These are phyloP conservation scores for Medicago ruthenica DNA, from an alignment of 306 rosid genomes.

Conservation along the genomic window DNA sequence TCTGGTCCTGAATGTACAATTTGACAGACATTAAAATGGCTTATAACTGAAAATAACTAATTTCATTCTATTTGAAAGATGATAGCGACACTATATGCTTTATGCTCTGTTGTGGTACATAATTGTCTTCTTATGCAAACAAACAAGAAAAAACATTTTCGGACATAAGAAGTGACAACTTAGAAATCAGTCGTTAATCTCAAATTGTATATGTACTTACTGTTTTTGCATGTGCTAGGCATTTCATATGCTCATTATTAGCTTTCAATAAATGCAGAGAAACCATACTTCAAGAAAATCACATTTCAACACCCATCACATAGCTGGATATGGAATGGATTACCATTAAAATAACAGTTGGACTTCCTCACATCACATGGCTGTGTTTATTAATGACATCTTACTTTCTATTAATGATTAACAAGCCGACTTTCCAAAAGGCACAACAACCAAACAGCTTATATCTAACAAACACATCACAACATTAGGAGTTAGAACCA, in stretches of 20 bases:
- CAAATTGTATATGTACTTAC: not conserved
- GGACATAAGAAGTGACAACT: not conserved
- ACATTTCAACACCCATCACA: constrained; percentile 21
- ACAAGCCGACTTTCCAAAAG: constrained; percentile 6
- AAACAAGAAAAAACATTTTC: not conserved
- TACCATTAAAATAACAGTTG: not conserved
- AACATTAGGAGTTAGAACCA: not conserved
- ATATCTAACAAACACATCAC: not conserved
- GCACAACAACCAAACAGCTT: not conserved
- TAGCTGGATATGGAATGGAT: constrained; percentile 16
- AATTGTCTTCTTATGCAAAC: not conserved
- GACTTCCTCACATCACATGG: constrained; percentile 33
- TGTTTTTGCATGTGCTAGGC: constrained; percentile 20
- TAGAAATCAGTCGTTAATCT: constrained; percentile 1
- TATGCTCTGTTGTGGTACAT: not conserved
- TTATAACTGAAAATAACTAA: constrained; percentile 2
- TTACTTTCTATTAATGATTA: constrained; percentile 10
- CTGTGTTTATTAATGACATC: constrained; percentile 1
- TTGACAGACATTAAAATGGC: not conserved
- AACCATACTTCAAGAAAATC: constrained; percentile 16
- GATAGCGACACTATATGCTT: constrained; percentile 4
- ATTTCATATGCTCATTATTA: constrained; percentile 18
- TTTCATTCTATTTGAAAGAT: not conserved
- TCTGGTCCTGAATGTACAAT: not conserved
- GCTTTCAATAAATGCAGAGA: constrained; percentile 28